These are phyloP conservation scores for Canna indica DNA, from an alignment of 176 grass and related monocot species.

Conservation along the genomic window DNA sequence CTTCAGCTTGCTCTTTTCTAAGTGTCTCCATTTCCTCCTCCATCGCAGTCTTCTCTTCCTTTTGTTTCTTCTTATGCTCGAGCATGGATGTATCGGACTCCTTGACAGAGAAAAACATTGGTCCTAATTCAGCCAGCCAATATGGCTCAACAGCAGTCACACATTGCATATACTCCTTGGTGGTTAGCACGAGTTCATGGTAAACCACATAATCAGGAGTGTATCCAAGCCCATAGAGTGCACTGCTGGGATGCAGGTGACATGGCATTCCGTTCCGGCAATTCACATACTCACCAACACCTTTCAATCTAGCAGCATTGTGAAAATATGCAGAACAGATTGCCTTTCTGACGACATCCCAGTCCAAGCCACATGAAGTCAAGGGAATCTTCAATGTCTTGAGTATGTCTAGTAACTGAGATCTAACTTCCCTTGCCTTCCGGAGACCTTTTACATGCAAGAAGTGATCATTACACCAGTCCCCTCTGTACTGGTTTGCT, in stretches of 20 bases:
- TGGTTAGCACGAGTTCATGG: conserved; percentile 84
- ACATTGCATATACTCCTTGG: conserved; percentile 99
- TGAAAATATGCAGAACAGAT: conserved; percentile 97
- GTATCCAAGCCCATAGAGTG: conserved; percentile 78
- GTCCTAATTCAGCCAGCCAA: conserved; percentile 86
- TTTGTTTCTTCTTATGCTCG: conserved; percentile 87
- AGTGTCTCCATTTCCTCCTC: conserved; percentile 96
- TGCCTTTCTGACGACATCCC: conserved; percentile 88
- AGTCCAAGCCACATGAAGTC: conserved; percentile 80
- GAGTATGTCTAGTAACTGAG: conserved; percentile 83
- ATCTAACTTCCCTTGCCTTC: conserved; percentile 88
- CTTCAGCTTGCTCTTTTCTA: conserved; percentile 68
- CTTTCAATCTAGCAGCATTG: conserved; percentile 80
- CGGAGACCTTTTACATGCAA: conserved; percentile 90
- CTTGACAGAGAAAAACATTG: conserved; percentile 97
- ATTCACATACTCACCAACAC: conserved; percentile 90
- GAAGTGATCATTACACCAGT: conserved; percentile 98
- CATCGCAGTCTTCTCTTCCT: conserved; percentile 82
- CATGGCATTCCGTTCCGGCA: conserved; percentile 92
- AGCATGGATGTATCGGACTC: conserved; percentile 77
- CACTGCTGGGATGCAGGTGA: conserved; percentile 89
- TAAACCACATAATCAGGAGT: conserved; percentile 86
- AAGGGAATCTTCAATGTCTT: conserved; percentile 75
- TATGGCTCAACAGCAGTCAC: conserved; percentile 85
- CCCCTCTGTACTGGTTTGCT: conserved; percentile 79